Evolutionary conservation across 371 early-diverging fungal species (phyloP).

Genomic region (Haplosporangium sp.): DNA sequence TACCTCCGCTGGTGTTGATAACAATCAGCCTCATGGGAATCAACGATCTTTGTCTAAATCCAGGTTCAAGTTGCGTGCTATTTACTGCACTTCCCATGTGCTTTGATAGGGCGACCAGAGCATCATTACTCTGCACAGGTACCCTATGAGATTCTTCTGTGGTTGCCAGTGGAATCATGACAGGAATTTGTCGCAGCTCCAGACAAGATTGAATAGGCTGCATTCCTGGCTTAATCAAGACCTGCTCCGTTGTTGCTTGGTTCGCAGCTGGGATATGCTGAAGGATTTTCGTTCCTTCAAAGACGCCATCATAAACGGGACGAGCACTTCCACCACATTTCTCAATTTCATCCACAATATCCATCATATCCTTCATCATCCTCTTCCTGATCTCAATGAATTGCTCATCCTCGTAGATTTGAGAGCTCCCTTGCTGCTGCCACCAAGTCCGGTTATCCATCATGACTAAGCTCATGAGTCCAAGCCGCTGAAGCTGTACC

Average conservation of each 20-base stretch:
- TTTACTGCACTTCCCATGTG: constrained; percentile 45
- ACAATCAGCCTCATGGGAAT: constrained; percentile 62
- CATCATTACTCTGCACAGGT: constrained; percentile 47
- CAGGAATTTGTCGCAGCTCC: constrained; percentile 59
- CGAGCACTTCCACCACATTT: constrained; percentile 81
- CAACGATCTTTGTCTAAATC: constrained; percentile 12
- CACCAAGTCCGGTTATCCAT: constrained; percentile 70
- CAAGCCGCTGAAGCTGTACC: constrained; percentile 76
- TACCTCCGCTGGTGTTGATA: constrained; percentile 65
- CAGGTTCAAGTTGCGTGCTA: neutral
- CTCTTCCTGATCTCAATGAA: constrained; percentile 52
- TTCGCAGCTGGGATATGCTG: neutral
- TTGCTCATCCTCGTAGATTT: constrained; percentile 4
- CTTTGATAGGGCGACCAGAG: constrained; percentile 60
- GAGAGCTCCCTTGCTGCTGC: constrained; percentile 14
- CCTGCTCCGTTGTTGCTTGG: constrained; percentile 15
- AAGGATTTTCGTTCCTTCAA: constrained; percentile 33
- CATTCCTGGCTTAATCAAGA: constrained; percentile 50
- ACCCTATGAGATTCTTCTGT: constrained; percentile 38
- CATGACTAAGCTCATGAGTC: constrained; percentile 78
- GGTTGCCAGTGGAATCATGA: constrained; percentile 59
- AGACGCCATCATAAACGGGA: constrained; percentile 69
- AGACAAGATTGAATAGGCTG: constrained; percentile 43
- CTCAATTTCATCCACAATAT: constrained; percentile 80
- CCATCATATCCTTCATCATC: constrained; percentile 70